Evolutionary conservation across 768 basidiomycete genomes (phyloP).

Genomic region (Phanerochaete sordida): DNA sequence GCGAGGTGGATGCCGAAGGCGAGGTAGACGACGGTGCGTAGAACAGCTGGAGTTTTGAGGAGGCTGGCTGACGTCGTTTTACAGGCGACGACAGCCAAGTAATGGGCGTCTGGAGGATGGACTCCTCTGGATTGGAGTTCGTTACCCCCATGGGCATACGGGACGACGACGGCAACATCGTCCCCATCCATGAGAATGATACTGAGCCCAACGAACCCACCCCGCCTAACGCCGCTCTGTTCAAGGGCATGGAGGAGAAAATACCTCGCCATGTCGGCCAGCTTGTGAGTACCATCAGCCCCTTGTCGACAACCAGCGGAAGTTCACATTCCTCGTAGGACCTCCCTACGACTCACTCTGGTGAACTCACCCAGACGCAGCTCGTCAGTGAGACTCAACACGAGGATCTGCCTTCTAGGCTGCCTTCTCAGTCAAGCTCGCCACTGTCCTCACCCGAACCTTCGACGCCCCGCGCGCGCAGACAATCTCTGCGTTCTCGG

Average conservation of each 20-base stretch:
- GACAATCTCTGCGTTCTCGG: too few species aligned
- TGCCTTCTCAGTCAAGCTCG: constrained; percentile 25
- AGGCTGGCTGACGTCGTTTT: too few species aligned
- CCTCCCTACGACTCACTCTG: neutral
- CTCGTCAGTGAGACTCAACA: constrained; percentile 49
- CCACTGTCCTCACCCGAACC: constrained; percentile 17
- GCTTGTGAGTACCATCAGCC: constrained; percentile 38
- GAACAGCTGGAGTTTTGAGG: too few species aligned
- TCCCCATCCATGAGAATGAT: constrained; percentile 30
- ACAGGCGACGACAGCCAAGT: constrained; percentile 4
- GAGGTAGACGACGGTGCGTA: constrained; percentile 43
- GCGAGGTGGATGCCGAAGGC: constrained; percentile 55
- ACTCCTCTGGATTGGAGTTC: constrained; percentile 7
- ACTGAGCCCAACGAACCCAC: constrained; percentile 23
- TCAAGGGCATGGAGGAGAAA: constrained; percentile 46
- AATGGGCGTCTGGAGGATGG: constrained; percentile 2
- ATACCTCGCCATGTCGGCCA: constrained; percentile 55
- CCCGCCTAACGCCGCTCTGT: constrained; percentile 37
- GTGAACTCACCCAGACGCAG: constrained; percentile 12
- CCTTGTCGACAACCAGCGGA: neutral
- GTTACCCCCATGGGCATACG: constrained; percentile 54
- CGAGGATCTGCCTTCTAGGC: constrained; percentile 20
- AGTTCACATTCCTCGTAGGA: neutral
- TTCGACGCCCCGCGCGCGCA: constrained; percentile 7
- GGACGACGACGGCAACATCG: constrained; percentile 51